phyloP scores from a whole-genome alignment of 148 eudicot species.

The Nyssa sinensis region DNA sequence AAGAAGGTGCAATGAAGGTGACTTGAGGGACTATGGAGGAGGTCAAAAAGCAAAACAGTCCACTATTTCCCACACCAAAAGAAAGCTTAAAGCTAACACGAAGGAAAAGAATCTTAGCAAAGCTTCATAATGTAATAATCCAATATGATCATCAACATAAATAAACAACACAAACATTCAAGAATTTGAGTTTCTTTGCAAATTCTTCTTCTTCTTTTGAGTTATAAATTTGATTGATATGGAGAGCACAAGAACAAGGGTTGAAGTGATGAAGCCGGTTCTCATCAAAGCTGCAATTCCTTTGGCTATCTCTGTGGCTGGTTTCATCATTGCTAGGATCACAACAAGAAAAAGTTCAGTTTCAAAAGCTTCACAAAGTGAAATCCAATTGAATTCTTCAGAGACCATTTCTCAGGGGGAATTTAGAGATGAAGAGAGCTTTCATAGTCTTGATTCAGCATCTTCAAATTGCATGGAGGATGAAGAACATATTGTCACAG shows the following conservation, averaged over 20 bases:
- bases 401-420: background rate
- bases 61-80: slow-evolving; percentile 21
- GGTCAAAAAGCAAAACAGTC: slow-evolving; percentile 36
- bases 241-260: slow-evolving; percentile 34
- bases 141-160: background rate
- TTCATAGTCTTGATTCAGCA: slow-evolving; percentile 17
- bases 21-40: slow-evolving; percentile 3
- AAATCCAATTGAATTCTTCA: background rate
- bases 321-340: slow-evolving; percentile 33
- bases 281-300: slow-evolving; percentile 48
- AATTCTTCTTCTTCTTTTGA: background rate
- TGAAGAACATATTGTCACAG: background rate
- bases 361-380: background rate
- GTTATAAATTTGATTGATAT: background rate
- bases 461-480: slow-evolving; percentile 8
- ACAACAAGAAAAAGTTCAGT: slow-evolving; percentile 14
- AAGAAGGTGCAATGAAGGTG: background rate
- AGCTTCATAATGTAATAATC: background rate
- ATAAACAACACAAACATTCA: background rate
- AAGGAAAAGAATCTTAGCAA: slow-evolving; percentile 41
- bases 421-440: slow-evolving; percentile 24
- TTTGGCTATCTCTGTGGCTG: slow-evolving; percentile 40
- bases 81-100: slow-evolving; percentile 31
- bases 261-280: slow-evolving; percentile 37
- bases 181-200: background rate